Percentiles rank a stretch among this genome's conserved stretches.
Conservation (phyloP, 108 stramenopile species). For the Nitzschia sp. region DNA sequence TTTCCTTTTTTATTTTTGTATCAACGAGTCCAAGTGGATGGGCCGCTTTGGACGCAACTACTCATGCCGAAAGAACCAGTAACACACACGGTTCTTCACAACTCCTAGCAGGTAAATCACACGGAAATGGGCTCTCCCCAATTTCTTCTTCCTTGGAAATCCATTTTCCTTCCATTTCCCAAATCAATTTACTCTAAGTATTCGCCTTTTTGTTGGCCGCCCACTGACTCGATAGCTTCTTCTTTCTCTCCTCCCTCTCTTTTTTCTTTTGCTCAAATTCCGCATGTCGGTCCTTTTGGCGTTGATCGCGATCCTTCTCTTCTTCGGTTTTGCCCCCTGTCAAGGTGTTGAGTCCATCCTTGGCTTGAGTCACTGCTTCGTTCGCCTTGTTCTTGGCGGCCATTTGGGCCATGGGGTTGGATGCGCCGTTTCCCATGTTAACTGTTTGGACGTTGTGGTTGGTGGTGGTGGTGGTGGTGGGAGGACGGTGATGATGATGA, state of each 20-base stretch:
- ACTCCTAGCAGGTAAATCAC: too few relatives aligned
- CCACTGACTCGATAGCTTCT: slow-evolving; percentile 39
- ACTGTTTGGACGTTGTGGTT: too few relatives aligned
- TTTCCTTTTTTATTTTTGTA: too few relatives aligned
- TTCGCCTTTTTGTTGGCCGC: slow-evolving; percentile 34
- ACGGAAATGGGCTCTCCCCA: too few relatives aligned
- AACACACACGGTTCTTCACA: too few relatives aligned
- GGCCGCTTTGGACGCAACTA: too few relatives aligned
- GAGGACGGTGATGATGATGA: too few relatives aligned
- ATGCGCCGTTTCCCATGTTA: slow-evolving; percentile 41
- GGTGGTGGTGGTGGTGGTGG: too few relatives aligned
- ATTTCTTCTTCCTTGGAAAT: too few relatives aligned
- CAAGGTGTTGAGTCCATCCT: slow-evolving; percentile 19
- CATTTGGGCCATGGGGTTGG: slow-evolving; percentile 4
- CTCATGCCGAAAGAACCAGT: too few relatives aligned
- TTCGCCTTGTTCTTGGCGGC: slow-evolving; percentile 36
- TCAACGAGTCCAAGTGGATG: too few relatives aligned
- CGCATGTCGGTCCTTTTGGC: slow-evolving; percentile 25
- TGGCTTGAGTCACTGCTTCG: slow-evolving; percentile 14
- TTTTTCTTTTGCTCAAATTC: slow-evolving; percentile 45
- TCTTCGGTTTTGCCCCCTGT: slow-evolving; percentile 27
- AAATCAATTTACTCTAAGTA: neutral
- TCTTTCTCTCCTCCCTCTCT: slow-evolving; percentile 44
- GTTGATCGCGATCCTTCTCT: slow-evolving; percentile 22
- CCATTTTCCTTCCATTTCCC: too few relatives aligned